Base-by-base conservation (phyloP, 2,329 filamentous ascomycete species). In the Fusarium protoensiforme region DNA sequence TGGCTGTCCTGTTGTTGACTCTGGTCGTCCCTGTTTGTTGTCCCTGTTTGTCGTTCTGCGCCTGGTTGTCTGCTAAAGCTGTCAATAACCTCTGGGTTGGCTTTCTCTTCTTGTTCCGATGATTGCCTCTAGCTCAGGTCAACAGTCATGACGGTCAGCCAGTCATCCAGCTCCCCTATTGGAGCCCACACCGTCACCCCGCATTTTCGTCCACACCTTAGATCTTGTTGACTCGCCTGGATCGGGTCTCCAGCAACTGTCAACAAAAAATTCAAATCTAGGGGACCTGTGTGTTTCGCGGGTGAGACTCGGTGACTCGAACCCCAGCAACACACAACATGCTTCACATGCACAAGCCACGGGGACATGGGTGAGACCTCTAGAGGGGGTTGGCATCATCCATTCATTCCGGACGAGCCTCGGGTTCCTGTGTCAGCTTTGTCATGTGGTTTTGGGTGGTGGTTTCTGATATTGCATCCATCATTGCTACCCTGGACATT, bases 221-320 rank as follows among this genome's bases (percentile, higher is more conserved):
- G 68, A 74, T 68, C 71, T 72, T 74, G 71, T 74, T 74, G 71
- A 61, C 68, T 68, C 57, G 64, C 48, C 70, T 73, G 41, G 67
- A 68, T 73, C 41, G 57, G 57, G 71, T 39, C 48, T 74, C 41
- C 43, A 58, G 35, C 56, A 67, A 66, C 64, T 59, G 61, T 64
- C 71, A 73, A 73, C 71, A 69, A 73, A 73, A 51, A 48, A 43
- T 18, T 11, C 14, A 46, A 51, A 46, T 20, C 35, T 60, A 65
- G 66, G 63, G 61, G 61, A 70, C 69, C 48, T 54, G 43, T 53
- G 60, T 14, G 51, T 51, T 38, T 72, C n/a, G 69, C 56, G 59
- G 41, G 43, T 64, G 61, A 71, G 70, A 73, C 67, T 36, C 60
- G 33, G 62, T 41, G 65, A 62, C 38, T 66, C 59, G 41, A 43